Base-by-base conservation (phyloP, 2,329 filamentous ascomycete genomes). In the Colletotrichum nymphaeae region DNA sequence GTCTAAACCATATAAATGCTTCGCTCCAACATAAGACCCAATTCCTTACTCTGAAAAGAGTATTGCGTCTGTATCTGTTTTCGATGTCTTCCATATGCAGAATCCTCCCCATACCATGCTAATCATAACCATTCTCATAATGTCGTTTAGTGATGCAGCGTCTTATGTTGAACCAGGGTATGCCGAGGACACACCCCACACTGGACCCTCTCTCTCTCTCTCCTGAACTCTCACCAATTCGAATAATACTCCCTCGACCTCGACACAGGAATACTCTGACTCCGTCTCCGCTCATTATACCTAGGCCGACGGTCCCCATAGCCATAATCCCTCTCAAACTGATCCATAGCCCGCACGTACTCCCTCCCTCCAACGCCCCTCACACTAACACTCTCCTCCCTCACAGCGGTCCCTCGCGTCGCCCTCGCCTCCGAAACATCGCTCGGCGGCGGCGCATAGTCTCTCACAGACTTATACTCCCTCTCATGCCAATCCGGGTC, bases 231-330 rank as follows among this genome's bases (percentile, higher is more conserved):
- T 64, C 53, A 73, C 59, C 70, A 73, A 16, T 65, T 69, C 35
- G 59, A 69, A 11, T 72, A 62, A 1, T 49, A 49, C 0, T 35
- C 52, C 32, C 66, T 69, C 16, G 66, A 59, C 11, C 70, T 30
- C 32, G 66, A 69, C 4, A 37, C 70, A 1, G 70, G 70, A 52
- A 69, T 73, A 46, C 70, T 73, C 26, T 42, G 67, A 42, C 70
- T 73, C n/a, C 70, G 70, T 2, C 37, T 73, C 7, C 55, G 66
- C 26, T 73, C 70, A 14, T 56, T 66, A 19, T 69, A 64, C 32
- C 42, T 42, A 42, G 37, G 66, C 4, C 67, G 37, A 1, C 37
- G 5, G 14, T 42, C 22, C 5, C 60, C 71, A 22, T 71, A 66
- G 4, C 67, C 71, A 3, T 73, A 73, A 24, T 52, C 56, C 19